Evolutionary conservation across 768 basidiomycete species (phyloP).

Genomic region (Psilocybe sp.): DNA sequence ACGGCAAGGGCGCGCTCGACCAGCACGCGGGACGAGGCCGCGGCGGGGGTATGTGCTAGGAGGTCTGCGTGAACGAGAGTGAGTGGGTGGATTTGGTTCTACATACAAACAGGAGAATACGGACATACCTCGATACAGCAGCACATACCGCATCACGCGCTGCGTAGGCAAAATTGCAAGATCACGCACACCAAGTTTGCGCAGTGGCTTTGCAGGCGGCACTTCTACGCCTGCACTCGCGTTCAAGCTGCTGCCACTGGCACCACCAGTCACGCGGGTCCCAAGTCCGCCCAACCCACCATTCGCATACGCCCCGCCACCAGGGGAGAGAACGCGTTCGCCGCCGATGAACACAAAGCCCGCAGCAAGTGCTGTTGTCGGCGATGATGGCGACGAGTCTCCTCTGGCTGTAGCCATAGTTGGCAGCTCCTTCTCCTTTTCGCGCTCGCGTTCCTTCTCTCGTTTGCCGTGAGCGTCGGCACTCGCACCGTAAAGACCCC

Average conservation of each 20-base stretch:
- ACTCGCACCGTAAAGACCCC: slow-evolving; percentile 7
- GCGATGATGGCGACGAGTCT: not conserved
- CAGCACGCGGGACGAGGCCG: slow-evolving; percentile 33
- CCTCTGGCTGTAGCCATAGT: not conserved
- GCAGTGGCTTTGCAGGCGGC: not conserved
- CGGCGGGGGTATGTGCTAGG: slow-evolving; percentile 45
- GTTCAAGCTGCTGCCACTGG: not conserved
- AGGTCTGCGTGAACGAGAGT: slow-evolving; percentile 38
- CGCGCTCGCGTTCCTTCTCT: slow-evolving; percentile 2
- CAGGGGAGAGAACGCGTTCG: too few species aligned
- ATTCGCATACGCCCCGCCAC: too few species aligned
- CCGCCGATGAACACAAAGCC: too few species aligned
- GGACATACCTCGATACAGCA: slow-evolving; percentile 57
- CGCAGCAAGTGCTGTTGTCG: not conserved
- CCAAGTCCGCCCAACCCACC: too few species aligned
- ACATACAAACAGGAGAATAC: not conserved
- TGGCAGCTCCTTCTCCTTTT: not conserved
- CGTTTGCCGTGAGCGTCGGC: slow-evolving; percentile 4
- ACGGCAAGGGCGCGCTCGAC: slow-evolving; percentile 25
- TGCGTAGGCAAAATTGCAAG: slow-evolving; percentile 67
- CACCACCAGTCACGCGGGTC: too few species aligned
- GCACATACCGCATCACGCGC: slow-evolving; percentile 58
- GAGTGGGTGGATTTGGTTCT: too few species aligned
- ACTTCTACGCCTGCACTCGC: not conserved
- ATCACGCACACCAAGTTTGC: slow-evolving; percentile 40